Conservation (phyloP, 768 basidiomycete species). For the Paxillus involutus region DNA sequence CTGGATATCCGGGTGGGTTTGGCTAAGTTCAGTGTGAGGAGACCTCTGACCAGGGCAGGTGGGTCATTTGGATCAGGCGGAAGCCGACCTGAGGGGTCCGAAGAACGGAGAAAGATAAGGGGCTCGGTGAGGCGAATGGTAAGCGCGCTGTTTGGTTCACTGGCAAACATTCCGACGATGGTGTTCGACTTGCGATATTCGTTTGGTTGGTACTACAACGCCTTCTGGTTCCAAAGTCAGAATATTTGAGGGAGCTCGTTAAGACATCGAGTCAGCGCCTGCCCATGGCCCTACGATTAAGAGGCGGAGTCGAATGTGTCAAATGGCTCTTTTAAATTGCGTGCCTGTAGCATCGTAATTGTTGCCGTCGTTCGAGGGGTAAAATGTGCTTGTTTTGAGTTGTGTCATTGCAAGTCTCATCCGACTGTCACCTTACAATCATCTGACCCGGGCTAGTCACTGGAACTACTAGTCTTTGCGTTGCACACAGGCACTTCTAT, state of each 20-base stretch:
- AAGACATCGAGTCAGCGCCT: background rate
- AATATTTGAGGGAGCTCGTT: background rate
- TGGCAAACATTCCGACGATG: slow-evolving; percentile 7
- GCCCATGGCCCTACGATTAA: no score
- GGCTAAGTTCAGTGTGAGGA: slow-evolving; percentile 58
- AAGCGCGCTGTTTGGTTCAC: slow-evolving; percentile 41
- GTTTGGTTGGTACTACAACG: background rate
- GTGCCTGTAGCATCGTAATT: no score
- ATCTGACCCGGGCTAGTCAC: no score
- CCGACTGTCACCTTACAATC: no score
- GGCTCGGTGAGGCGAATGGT: slow-evolving; percentile 70
- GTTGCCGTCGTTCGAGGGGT: no score
- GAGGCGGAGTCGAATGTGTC: no score
- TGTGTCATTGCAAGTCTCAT: no score
- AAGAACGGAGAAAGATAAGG: slow-evolving; percentile 64
- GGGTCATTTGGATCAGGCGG: slow-evolving; percentile 42
- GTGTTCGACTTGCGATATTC: no score
- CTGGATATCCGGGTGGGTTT: slow-evolving; percentile 87
- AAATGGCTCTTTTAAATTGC: no score
- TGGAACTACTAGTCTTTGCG: no score
- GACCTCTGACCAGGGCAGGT: slow-evolving; percentile 62
- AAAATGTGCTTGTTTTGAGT: no score
- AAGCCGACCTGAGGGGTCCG: slow-evolving; percentile 45
- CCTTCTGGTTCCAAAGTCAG: background rate
- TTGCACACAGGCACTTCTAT: no score